These are phyloP conservation scores for Sistotremastrum suecicum DNA, from an alignment of 768 basidiomycete species.

Conservation along the genomic window DNA sequence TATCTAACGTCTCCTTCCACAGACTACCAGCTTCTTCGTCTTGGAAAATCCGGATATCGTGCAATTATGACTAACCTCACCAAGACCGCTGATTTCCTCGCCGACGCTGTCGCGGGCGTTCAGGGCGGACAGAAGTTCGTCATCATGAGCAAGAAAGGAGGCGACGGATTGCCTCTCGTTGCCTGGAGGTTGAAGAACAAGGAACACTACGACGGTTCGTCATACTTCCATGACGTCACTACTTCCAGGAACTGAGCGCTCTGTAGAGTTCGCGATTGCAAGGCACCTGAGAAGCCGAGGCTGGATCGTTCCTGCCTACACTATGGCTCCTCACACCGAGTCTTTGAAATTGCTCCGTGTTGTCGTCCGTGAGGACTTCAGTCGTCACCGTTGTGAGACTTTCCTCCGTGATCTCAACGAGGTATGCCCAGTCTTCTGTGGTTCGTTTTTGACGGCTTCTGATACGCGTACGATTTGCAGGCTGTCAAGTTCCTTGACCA, in stretches of 20 bases:
- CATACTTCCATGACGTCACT: not conserved
- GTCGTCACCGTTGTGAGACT: constrained; percentile 12
- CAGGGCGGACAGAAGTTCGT: constrained; percentile 12
- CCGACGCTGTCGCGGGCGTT: constrained; percentile 8
- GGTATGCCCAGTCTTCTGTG: constrained; percentile 1
- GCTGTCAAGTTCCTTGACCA: constrained; percentile 12
- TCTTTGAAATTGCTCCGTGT: constrained; percentile 17
- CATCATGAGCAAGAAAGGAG: constrained; percentile 10
- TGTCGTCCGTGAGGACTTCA: constrained; percentile 18
- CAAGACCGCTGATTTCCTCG: constrained; percentile 13
- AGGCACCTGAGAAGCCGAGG: constrained; percentile 10
- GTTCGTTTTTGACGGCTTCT: not conserved
- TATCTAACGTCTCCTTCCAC: not conserved
- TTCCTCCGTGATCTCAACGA: constrained; percentile 16
- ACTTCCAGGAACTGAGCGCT: not conserved
- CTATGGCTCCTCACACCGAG: constrained; percentile 9
- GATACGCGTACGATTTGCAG: not conserved
- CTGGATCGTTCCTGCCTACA: constrained; percentile 10
- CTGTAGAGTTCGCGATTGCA: constrained; percentile 18
- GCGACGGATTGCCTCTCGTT: constrained; percentile 16
- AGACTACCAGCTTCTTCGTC: constrained; percentile 15
- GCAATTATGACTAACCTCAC: constrained; percentile 17
- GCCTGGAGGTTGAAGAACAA: constrained; percentile 14
- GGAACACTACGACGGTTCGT: constrained; percentile 11
- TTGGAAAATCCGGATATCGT: constrained; percentile 17